phyloP scores from a whole-genome alignment of 805 yeast genomes.

The Metschnikowia kofuensis region DNA sequence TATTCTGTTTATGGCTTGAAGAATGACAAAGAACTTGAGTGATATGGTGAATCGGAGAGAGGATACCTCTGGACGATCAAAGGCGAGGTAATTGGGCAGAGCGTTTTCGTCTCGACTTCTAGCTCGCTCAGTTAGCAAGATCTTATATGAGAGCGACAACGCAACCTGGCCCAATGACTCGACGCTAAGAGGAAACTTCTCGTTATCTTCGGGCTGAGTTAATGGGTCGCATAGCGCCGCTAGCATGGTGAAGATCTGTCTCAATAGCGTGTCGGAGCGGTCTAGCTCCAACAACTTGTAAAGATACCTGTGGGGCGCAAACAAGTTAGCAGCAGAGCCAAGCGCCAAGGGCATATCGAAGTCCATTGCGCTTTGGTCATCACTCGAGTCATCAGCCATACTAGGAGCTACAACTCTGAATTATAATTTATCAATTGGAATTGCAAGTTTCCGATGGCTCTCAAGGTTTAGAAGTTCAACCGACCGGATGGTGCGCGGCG shows the following conservation, averaged over 20 bases:
- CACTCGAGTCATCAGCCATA: conserved; percentile 14
- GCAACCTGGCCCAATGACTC: conserved; percentile 53
- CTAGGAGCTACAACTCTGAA: neutral
- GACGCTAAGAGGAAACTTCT: conserved; percentile 50
- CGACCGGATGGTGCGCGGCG: too few species aligned
- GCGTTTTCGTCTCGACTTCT: neutral
- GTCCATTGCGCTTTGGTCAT: conserved; percentile 14
- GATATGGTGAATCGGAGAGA: conserved; percentile 36
- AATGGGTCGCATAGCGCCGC: conserved; percentile 51
- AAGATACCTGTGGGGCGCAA: conserved; percentile 13
- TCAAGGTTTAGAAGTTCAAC: too few species aligned
- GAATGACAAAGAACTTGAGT: conserved; percentile 33
- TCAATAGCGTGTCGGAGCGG: conserved; percentile 8
- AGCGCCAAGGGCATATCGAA: conserved; percentile 15
- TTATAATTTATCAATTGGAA: too few species aligned
- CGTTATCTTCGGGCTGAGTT: conserved; percentile 67
- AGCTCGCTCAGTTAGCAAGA: conserved; percentile 13
- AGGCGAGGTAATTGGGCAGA: conserved; percentile 8
- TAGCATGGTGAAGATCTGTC: conserved; percentile 13
- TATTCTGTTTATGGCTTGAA: conserved; percentile 32
- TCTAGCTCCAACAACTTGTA: conserved; percentile 8
- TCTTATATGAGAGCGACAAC: conserved; percentile 37
- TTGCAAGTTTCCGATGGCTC: too few species aligned
- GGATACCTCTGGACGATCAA: conserved; percentile 19
- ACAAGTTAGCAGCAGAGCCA: conserved; percentile 11